Conservation (phyloP, 2,329 filamentous ascomycete genomes). For the Penicillium sp. region DNA sequence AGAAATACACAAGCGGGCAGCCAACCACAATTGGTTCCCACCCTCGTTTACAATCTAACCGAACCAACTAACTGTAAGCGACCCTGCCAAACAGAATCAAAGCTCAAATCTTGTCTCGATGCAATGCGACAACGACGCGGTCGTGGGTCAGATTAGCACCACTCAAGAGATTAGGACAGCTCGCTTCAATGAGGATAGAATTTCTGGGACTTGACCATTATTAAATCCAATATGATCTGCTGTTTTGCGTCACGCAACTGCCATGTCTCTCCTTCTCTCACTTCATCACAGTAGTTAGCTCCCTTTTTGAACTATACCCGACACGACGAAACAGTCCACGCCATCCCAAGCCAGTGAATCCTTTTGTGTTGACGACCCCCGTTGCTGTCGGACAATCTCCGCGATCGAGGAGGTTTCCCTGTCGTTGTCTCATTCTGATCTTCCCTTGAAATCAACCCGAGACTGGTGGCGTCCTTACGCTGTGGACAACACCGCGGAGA, state of each 20-base stretch:
- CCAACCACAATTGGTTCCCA: constrained; percentile 15
- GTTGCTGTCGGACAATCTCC: not conserved
- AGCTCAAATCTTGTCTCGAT: not conserved
- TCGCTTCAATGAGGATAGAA: not conserved
- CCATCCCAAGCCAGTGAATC: not conserved
- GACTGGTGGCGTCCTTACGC: not conserved
- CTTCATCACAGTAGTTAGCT: not conserved
- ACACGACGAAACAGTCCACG: not conserved
- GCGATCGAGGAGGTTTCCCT: not conserved
- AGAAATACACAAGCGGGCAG: not conserved
- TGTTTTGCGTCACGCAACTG: not conserved
- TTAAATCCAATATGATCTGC: constrained; percentile 1
- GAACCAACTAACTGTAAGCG: constrained; percentile 26
- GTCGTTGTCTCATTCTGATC: not conserved
- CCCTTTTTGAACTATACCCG: not conserved
- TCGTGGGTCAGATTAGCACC: not conserved
- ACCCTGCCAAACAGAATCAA: constrained; percentile 5
- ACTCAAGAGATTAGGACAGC: not conserved
- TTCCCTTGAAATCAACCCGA: not conserved
- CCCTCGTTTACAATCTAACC: constrained; percentile 24
- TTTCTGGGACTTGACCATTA: not conserved
- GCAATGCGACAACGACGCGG: not conserved
- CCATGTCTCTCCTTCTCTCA: not conserved
- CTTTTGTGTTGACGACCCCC: not conserved
- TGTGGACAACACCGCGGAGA: not conserved